phyloP scores from a whole-genome alignment of 2,329 filamentous ascomycete genomes.

The Nemania serpens region DNA sequence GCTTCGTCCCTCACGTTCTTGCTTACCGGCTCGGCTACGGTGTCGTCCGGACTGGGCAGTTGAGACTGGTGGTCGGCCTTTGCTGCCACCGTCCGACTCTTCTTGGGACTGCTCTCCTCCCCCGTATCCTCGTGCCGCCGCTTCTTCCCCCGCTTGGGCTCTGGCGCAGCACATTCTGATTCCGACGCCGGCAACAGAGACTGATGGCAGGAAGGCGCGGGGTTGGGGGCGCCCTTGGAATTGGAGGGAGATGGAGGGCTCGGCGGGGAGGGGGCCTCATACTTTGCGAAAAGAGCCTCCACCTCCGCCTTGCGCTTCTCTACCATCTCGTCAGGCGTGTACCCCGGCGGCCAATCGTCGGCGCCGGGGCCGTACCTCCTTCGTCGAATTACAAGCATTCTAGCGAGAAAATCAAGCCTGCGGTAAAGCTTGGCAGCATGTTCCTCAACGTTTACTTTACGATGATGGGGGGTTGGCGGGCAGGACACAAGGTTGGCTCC shows the following conservation, averaged over 20 bases:
- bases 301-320: background rate
- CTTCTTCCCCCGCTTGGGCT: background rate
- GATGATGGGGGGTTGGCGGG: background rate
- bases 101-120: background rate
- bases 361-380: background rate
- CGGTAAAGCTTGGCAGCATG: background rate
- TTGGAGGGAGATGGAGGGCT: background rate
- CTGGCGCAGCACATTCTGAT: background rate
- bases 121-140: background rate
- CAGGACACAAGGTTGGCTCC: background rate
- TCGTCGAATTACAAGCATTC: background rate
- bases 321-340: background rate
- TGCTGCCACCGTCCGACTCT: background rate
- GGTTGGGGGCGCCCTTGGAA: background rate
- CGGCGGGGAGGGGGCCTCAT: background rate
- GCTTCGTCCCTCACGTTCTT: background rate
- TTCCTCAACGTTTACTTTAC: background rate
- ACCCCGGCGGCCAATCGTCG: background rate
- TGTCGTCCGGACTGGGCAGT: background rate
- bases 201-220: background rate
- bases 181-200: background rate
- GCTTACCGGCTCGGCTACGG: background rate
- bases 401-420: background rate
- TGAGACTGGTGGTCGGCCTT: background rate
- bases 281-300: background rate